Evolutionary conservation across 495 filamentous ascomycete species (phyloP).

Genomic region (Arthonia radiata): DNA sequence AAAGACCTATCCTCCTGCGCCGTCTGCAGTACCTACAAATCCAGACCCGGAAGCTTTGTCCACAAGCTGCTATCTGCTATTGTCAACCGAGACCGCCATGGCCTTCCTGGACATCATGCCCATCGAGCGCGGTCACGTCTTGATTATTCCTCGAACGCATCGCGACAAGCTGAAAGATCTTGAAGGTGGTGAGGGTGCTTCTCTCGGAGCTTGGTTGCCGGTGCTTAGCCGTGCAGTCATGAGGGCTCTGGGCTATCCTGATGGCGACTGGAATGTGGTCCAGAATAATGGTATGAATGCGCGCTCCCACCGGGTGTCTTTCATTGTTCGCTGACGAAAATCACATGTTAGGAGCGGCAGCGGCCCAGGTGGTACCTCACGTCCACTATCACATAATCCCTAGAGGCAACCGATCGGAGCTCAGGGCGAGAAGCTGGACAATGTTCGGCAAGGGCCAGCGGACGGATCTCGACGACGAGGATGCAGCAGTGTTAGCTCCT

Average conservation of each 20-base stretch:
- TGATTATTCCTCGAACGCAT: constrained; percentile 50
- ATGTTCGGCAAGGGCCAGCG: constrained; percentile 70
- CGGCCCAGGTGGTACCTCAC: constrained; percentile 76
- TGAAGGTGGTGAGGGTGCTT: constrained; percentile 24
- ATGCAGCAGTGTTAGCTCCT: constrained; percentile 36
- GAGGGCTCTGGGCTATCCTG: constrained; percentile 23
- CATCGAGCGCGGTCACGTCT: constrained; percentile 49
- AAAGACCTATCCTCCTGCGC: constrained; percentile 10
- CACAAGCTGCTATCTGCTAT: constrained; percentile 36
- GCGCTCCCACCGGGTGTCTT: not conserved
- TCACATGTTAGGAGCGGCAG: constrained; percentile 30
- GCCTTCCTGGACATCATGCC: constrained; percentile 87
- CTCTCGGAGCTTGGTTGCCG: constrained; percentile 49
- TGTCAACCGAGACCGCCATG: constrained; percentile 44
- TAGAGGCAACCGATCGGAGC: constrained; percentile 19
- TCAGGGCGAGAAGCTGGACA: constrained; percentile 37
- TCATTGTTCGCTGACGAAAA: constrained; percentile 1
- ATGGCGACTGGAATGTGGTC: constrained; percentile 71
- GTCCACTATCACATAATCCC: constrained; percentile 88
- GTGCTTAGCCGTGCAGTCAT: constrained; percentile 46
- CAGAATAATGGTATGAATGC: constrained; percentile 61
- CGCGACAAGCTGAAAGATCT: constrained; percentile 45
- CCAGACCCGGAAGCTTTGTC: constrained; percentile 10
- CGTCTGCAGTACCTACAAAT: constrained; percentile 5
- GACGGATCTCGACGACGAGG: constrained; percentile 69